Conservation (phyloP, 768 basidiomycete species). For the Serendipita sp. region DNA sequence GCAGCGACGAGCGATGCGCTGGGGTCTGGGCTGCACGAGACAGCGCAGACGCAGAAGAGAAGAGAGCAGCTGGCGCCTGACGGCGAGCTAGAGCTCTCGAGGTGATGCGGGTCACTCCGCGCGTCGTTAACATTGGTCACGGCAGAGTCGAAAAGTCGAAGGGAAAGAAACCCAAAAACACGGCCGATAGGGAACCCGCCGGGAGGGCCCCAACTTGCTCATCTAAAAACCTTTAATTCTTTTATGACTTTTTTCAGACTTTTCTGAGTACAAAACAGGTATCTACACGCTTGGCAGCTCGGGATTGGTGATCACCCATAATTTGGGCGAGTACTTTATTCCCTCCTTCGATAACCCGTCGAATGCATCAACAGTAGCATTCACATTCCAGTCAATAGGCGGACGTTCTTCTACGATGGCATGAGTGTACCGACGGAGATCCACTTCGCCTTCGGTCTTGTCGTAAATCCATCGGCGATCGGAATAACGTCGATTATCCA, state of each 20-base stretch:
- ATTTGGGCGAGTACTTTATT: neutral
- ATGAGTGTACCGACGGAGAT: constrained; percentile 2
- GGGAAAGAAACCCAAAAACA: too few species aligned
- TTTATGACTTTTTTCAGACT: neutral
- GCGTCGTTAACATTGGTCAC: constrained; percentile 58
- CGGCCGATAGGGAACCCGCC: too few species aligned
- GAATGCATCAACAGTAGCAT: neutral
- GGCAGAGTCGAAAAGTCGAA: constrained; percentile 7
- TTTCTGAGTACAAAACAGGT: neutral
- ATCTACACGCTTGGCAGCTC: neutral
- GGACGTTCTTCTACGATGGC: constrained; percentile 5
- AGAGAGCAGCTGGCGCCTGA: constrained; percentile 64
- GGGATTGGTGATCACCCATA: neutral
- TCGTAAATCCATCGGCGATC: constrained; percentile 47
- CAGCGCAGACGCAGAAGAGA: constrained; percentile 41
- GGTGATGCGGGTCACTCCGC: constrained; percentile 76
- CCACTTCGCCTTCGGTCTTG: constrained; percentile 46
- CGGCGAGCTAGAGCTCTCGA: constrained; percentile 65
- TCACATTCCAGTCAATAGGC: neutral
- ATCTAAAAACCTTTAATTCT: neutral
- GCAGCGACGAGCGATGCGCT: constrained; percentile 6
- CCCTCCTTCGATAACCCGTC: neutral
- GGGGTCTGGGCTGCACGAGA: constrained; percentile 7
- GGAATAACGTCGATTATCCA: constrained; percentile 13
- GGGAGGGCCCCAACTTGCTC: too few species aligned